Evolutionary conservation across 768 basidiomycete genomes (phyloP), one percentile per base, ranked within the genome.

Genomic region (Tricholoma bakamatsutake): DNA sequence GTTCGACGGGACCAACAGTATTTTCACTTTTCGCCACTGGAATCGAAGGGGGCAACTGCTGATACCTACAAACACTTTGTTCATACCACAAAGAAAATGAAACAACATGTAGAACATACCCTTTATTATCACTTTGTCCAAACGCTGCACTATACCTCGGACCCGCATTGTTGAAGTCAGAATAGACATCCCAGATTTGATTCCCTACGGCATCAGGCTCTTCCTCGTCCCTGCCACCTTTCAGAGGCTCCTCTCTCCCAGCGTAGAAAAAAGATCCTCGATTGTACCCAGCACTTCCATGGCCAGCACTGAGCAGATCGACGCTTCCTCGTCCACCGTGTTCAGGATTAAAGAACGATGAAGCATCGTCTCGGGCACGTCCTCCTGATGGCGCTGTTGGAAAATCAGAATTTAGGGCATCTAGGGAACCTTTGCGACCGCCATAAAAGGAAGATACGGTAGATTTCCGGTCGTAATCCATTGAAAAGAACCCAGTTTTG

Each of bases 121-220:
- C 82, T 58, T 76, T 61, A 48, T 9, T 48, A 40, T 70, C 74
- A 30, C 71, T 68, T 50, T 71, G 66, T 7, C 75, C 80, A 66
- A 87, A 85, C 5, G 85, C 77, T 18, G 76, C 71, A 63, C 86
- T 88, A 62, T 93, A 93, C 54, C 80, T 75, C 18, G 90, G 91
- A 1, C 91, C 91, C 5, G 82, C 69, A 62, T 93, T 93, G 73
- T 93, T 93, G 70, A 93, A 93, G 71, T 93, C 91, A 18, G 91
- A 88, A 66, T 84, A 93, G 45, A 93, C 83, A 67, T 93, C 88
- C 84, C 88, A 92, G 33, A 76, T 75, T 52, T 73, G 77, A 13
- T 71, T 75, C 24, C 61, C 62, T 31, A 64, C 63, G n/a, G 61
- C 59, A 11, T 61, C 68, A 43, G 74, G 74, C 57, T 80, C 80